Base-by-base conservation (phyloP, 768 basidiomycete species). In the Hydnomerulius pinastri region DNA sequence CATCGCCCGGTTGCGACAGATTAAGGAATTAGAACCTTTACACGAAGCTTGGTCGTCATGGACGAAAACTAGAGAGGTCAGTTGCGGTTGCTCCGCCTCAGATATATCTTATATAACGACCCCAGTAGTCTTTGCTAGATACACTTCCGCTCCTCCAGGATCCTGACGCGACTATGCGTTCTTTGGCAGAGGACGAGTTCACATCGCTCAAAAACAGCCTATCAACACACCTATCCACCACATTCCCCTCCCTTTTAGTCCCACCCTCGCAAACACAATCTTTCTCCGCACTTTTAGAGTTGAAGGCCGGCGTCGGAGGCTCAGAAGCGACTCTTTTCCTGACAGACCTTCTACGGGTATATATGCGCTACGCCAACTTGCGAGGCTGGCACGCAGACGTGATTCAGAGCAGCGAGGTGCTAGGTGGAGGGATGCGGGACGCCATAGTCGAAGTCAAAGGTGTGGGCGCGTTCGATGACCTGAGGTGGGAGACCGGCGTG, bases 231-330 rank as follows among this genome's bases (percentile, higher is more conserved):
- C 60, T 70, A 40, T 57, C 69, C 6, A 54, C 58, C 2, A 81
- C 76, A 0, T 84, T 95, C 59, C 90, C 92, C 0, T 57, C 77
- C 1, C 77, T 93, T 3, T 81, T 96, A 49, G 76, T 90, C 2
- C 92, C 91, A 0, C 72, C 82, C 0, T 90, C 90, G 0, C 56
- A 77, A 3, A 92, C 91, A 1, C 71, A 73, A 0, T 67, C 78
- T 3, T 73, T 91, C 13, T 87, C 88, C 9, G 92, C 91, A 3
- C 75, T 98, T 43, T 72, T 99, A 54, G 96, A 98, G 60, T 73
- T 98, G 41, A 96, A 96, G 61, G 83, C 93, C 0, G 96, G 94
- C 13, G 92, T 94, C 0, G 96, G 96, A 0, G 96, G 96, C 1
- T 84, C 86, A 1, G 96, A 99, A 66, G 80, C 94, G 2, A 81